Evolutionary conservation across 2,329 filamentous ascomycete genomes (phyloP).

Genomic region (Reticulascus tulasneorum): DNA sequence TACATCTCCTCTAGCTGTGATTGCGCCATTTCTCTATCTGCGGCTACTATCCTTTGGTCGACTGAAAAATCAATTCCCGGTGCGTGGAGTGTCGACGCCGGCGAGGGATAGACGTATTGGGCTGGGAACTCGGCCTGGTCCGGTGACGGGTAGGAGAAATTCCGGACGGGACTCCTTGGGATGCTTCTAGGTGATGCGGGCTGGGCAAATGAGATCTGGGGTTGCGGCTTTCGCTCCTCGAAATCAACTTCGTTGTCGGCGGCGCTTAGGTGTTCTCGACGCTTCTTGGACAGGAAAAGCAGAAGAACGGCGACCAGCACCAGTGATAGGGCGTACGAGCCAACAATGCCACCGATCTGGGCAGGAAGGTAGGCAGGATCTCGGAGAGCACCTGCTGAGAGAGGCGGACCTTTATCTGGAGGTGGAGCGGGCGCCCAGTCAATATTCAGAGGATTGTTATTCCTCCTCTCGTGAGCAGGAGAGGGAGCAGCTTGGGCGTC

Average conservation of each 20-base stretch:
- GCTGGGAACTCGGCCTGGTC: constrained; percentile 26
- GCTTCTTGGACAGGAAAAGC: constrained; percentile 54
- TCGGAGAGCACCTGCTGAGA: constrained; percentile 55
- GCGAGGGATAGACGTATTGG: constrained; percentile 44
- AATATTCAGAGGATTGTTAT: constrained; percentile 39
- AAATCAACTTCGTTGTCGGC: constrained; percentile 51
- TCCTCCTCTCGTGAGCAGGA: constrained; percentile 13
- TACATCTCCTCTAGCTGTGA: constrained; percentile 87
- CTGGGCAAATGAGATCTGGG: constrained; percentile 16
- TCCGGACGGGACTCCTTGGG: constrained; percentile 28
- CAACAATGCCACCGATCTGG: constrained; percentile 79
- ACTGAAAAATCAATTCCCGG: constrained; percentile 66
- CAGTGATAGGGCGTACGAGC: constrained; percentile 75
- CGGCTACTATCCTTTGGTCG: constrained; percentile 70
- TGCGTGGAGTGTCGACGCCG: constrained; percentile 43
- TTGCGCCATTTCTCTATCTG: constrained; percentile 71
- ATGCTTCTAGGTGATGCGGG: constrained; percentile 17
- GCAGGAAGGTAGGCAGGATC: constrained; percentile 62
- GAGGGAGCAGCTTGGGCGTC: constrained; percentile 26
- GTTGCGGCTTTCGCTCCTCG: constrained; percentile 24
- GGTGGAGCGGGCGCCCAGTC: constrained; percentile 54
- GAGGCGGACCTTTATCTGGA: constrained; percentile 55
- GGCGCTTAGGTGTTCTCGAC: constrained; percentile 47
- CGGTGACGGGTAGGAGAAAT: constrained; percentile 51
- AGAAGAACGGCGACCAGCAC: constrained; percentile 67